A percentile compares a stretch with the other conserved stretches of the same genome.
These are phyloP conservation scores for Rhizopogon vulgaris DNA, from an alignment of 768 basidiomycete genomes.

Conservation along the genomic window DNA sequence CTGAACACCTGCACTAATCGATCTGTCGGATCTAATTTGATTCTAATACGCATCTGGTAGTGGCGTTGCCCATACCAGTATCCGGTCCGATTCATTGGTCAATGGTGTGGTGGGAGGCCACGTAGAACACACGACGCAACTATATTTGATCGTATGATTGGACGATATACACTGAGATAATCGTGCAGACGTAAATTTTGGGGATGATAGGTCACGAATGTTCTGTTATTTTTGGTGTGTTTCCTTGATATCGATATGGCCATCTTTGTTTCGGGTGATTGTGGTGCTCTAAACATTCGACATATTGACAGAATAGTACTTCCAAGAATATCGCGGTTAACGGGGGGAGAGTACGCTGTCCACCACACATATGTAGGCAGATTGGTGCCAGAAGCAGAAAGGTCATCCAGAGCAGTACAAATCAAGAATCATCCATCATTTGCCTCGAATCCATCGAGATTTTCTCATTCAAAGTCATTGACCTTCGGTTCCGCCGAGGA, in stretches of 20 bases:
- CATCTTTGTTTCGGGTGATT: not conserved
- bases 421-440: not conserved
- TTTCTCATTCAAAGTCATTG: not conserved
- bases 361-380: not conserved
- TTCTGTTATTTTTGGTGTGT: not conserved
- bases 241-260: not conserved
- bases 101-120: not conserved
- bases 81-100: conserved; percentile 1
- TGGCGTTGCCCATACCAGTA: not conserved
- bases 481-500: not conserved
- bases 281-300: not conserved
- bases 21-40: conserved; percentile 22
- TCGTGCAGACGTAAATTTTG: not conserved
- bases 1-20: conserved; percentile 15
- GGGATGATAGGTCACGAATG: not conserved
- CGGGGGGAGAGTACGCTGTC: not conserved
- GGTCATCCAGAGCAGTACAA: not conserved
- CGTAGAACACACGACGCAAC: not conserved
- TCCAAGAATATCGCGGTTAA: not conserved
- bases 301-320: not conserved
- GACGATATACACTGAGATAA: not conserved
- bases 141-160: not conserved
- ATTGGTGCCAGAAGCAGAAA: not conserved
- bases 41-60: conserved; percentile 5
- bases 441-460: not conserved